These are phyloP conservation scores for Gyrodon lividus DNA, from an alignment of 768 basidiomycete species.

Conservation along the genomic window DNA sequence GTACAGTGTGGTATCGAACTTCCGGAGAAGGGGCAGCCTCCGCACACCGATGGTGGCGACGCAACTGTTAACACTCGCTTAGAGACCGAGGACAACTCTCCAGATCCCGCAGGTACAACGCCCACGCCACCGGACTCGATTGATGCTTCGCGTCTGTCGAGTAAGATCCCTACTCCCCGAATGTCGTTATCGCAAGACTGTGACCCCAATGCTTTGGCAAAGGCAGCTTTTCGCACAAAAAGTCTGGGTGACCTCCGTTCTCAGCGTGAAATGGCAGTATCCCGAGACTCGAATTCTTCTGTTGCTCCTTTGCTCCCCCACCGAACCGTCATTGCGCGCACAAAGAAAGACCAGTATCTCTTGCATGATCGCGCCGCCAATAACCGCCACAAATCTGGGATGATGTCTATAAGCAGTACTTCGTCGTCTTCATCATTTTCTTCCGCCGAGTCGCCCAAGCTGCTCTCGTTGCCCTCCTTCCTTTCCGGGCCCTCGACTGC, in stretches of 20 bases:
- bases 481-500: conserved; percentile 72
- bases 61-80: conserved; percentile 4
- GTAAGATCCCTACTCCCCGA: conserved; percentile 32
- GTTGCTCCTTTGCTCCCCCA: conserved; percentile 37
- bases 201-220: conserved; percentile 22
- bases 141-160: conserved; percentile 8
- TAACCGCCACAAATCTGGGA: conserved; percentile 43
- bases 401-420: conserved; percentile 64
- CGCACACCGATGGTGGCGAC: conserved; percentile 18
- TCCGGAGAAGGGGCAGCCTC: conserved; percentile 46
- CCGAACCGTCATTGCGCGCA: conserved; percentile 23
- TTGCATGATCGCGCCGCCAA: conserved; percentile 35
- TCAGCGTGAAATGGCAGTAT: conserved; percentile 29
- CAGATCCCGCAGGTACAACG: conserved; percentile 12
- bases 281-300: conserved; percentile 37
- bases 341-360: conserved; percentile 41
- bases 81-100: conserved; percentile 16
- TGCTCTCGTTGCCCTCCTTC: conserved; percentile 50
- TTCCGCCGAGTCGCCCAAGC: conserved; percentile 53
- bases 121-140: conserved; percentile 9
- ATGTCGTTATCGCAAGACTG: conserved; percentile 25
- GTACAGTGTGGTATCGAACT: conserved; percentile 73
- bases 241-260: conserved; percentile 54
- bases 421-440: conserved; percentile 72
- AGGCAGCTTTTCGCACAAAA: conserved; percentile 43